Evolutionary conservation across 2,329 filamentous ascomycete species (phyloP).

Genomic region (Meredithiella fracta): DNA sequence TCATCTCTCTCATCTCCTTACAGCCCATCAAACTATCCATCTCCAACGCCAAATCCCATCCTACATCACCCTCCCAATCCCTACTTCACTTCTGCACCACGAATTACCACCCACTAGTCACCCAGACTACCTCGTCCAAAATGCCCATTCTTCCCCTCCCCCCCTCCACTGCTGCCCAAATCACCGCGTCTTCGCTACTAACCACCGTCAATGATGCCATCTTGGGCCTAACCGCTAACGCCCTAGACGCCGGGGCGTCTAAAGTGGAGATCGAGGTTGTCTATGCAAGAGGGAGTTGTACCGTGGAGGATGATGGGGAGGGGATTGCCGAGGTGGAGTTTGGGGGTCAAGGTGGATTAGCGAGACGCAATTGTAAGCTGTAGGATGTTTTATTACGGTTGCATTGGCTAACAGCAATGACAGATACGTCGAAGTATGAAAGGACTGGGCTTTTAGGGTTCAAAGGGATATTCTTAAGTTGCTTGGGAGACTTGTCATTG

Average conservation of each 20-base stretch:
- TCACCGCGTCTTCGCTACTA: constrained; percentile 72
- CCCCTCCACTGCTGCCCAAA: constrained; percentile 53
- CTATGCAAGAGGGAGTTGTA: constrained; percentile 57
- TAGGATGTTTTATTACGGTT: not conserved
- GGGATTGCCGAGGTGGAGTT: constrained; percentile 69
- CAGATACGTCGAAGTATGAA: constrained; percentile 10
- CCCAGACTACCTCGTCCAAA: too few species aligned
- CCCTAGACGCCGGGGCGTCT: constrained; percentile 61
- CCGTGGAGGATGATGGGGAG: constrained; percentile 66
- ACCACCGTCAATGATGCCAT: constrained; percentile 57
- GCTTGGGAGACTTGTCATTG: constrained; percentile 58
- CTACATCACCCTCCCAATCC: too few species aligned
- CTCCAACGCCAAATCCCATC: too few species aligned
- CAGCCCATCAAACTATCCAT: too few species aligned
- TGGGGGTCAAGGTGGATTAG: constrained; percentile 48
- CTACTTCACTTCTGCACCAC: too few species aligned
- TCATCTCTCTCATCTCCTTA: too few species aligned
- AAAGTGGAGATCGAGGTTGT: constrained; percentile 57
- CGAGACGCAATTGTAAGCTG: constrained; percentile 51
- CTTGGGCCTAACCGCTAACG: constrained; percentile 61
- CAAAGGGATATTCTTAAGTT: constrained; percentile 60
- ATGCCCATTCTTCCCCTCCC: too few species aligned
- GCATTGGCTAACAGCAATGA: not conserved
- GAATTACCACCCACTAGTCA: too few species aligned
- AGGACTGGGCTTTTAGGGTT: constrained; percentile 38